Percentiles rank a stretch among this genome's conserved stretches.
Conservation (phyloP, 768 basidiomycete genomes). For the Mycena metata region DNA sequence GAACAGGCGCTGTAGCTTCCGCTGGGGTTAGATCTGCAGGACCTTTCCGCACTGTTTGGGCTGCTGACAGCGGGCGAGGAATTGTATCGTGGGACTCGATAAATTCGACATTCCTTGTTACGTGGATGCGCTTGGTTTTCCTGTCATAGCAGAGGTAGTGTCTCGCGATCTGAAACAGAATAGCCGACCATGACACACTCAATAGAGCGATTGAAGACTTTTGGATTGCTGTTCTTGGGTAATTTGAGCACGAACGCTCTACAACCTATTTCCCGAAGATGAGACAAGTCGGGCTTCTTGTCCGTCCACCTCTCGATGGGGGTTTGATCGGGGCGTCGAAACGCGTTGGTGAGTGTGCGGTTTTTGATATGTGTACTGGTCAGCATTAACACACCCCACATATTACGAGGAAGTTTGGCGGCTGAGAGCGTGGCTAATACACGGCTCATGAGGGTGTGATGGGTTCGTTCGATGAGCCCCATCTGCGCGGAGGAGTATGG, state of each 20-base stretch:
- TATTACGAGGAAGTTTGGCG: background rate
- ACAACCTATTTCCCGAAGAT: constrained; percentile 4
- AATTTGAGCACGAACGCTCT: constrained; percentile 3
- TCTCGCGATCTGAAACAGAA: background rate
- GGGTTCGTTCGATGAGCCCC: constrained; percentile 11
- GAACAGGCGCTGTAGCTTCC: too few relatives aligned
- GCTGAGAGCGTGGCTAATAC: background rate
- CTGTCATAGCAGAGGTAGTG: background rate
- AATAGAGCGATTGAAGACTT: constrained; percentile 13
- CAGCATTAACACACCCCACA: constrained; percentile 6
- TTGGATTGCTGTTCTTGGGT: constrained; percentile 1
- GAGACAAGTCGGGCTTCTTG: background rate
- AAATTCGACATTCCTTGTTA: background rate
- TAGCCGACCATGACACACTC: constrained; percentile 12
- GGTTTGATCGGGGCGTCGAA: background rate
- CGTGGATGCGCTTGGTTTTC: background rate
- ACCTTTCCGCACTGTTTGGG: background rate
- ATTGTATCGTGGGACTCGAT: background rate
- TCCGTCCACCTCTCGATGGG: too few relatives aligned
- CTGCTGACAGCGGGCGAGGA: background rate
- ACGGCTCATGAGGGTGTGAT: constrained; percentile 3
- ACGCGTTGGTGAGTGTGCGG: background rate
- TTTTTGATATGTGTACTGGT: constrained; percentile 26
- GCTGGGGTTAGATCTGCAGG: too few relatives aligned
- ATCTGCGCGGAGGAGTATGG: constrained; percentile 3